Evolutionary conservation across 2,329 filamentous ascomycete genomes (phyloP).

Genomic region (Aspergillus proliferans): DNA sequence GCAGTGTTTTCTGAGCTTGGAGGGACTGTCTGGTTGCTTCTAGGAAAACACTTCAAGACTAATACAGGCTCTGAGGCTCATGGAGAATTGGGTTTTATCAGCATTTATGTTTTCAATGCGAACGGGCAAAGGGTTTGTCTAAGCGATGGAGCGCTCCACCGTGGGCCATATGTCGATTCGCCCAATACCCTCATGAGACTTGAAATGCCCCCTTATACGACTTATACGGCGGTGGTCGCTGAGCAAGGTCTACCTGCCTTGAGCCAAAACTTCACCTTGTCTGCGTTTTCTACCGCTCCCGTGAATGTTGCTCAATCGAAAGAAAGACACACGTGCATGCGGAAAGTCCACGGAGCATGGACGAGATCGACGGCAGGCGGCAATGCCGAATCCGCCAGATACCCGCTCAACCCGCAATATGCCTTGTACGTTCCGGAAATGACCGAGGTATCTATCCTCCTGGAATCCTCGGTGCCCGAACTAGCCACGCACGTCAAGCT

Average conservation of each 20-base stretch:
- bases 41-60: constrained; percentile 79
- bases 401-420: constrained; percentile 85
- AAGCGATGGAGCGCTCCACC: constrained; percentile 63
- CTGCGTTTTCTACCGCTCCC: constrained; percentile 64
- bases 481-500: constrained; percentile 79
- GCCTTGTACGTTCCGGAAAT: constrained; percentile 51
- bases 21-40: constrained; percentile 71
- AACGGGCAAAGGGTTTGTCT: constrained; percentile 67
- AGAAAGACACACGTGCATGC: constrained; percentile 54
- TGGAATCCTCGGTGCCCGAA: constrained; percentile 62
- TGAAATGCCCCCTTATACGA: constrained; percentile 48
- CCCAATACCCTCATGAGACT: constrained; percentile 82
- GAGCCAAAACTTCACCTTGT: constrained; percentile 78
- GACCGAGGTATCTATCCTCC: constrained; percentile 64
- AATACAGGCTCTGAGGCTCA: constrained; percentile 25
- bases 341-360: constrained; percentile 64
- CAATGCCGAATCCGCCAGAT: constrained; percentile 68
- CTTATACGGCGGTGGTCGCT: constrained; percentile 63
- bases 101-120: constrained; percentile 71
- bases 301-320: constrained; percentile 58
- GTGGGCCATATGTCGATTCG: constrained; percentile 85
- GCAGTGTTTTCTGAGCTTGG: constrained; percentile 47
- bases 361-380: constrained; percentile 75
- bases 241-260: constrained; percentile 70
- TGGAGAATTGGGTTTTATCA: constrained; percentile 72